A percentile compares a stretch with the other conserved stretches of the same genome.
These are phyloP conservation scores for Batkoa obscura DNA, from an alignment of 371 early-diverging fungal species.

Conservation along the genomic window DNA sequence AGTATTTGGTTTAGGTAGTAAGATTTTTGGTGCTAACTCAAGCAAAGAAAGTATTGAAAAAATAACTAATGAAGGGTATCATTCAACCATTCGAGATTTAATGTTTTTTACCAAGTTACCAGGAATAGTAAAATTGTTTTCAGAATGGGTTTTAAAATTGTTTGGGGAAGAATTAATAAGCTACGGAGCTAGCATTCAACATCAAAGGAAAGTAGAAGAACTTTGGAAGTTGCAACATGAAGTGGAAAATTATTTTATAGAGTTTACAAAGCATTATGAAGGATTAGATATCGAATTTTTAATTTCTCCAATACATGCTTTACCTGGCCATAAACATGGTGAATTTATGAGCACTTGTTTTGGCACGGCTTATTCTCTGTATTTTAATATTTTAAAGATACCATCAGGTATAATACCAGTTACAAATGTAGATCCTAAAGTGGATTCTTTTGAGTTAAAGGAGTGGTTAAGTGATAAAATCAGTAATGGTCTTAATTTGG, in stretches of 20 bases:
- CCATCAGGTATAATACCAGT: conserved; percentile 3
- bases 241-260: neutral
- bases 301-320: neutral
- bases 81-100: neutral
- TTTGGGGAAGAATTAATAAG: neutral
- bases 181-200: neutral
- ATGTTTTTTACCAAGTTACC: neutral
- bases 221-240: neutral
- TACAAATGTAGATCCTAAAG: neutral
- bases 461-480: neutral
- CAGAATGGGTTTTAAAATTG: neutral
- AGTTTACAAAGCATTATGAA: neutral
- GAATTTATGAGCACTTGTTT: neutral
- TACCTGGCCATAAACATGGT: neutral
- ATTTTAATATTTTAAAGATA: neutral
- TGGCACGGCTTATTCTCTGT: neutral
- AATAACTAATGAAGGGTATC: neutral
- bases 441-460: neutral
- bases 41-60: neutral
- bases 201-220: neutral
- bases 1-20: neutral
- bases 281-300: neutral
- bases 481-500: neutral
- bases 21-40: neutral
- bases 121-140: neutral